Conservation (phyloP, 305 asterid species). For the Ajuga reptans region DNA sequence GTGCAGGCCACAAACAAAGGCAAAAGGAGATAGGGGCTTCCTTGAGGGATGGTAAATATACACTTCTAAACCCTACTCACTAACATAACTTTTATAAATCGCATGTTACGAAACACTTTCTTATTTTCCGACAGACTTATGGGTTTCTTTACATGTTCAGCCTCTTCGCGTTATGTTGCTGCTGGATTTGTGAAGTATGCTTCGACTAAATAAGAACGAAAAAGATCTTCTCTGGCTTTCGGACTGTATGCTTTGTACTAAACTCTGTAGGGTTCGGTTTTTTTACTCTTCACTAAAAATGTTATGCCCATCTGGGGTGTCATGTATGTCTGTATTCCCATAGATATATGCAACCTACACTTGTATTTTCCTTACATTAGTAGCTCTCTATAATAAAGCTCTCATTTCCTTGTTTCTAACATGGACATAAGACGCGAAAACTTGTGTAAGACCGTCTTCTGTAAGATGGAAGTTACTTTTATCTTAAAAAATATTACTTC, state of each 20-base stretch:
- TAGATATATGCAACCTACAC: background rate
- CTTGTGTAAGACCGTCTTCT: too few species aligned
- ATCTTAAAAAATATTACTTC: too few species aligned
- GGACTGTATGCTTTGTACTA: background rate
- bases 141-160: constrained; percentile 24
- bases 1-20: constrained; percentile 24
- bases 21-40: constrained; percentile 40
- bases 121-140: background rate
- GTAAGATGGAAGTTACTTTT: too few species aligned
- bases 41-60: constrained; percentile 40
- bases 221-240: background rate
- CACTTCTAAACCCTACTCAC: background rate
- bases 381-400: too few species aligned
- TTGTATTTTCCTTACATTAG: background rate
- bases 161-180: constrained; percentile 30
- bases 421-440: background rate
- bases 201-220: constrained; percentile 20
- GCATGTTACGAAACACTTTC: background rate
- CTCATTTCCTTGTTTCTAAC: background rate
- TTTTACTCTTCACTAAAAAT: background rate
- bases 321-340: background rate
- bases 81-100: too few species aligned
- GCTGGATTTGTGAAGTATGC: constrained; percentile 34
- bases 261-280: background rate
- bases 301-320: background rate